Conservation (phyloP, 352 stramenopile species). For the Phytopythium kandeliae region DNA sequence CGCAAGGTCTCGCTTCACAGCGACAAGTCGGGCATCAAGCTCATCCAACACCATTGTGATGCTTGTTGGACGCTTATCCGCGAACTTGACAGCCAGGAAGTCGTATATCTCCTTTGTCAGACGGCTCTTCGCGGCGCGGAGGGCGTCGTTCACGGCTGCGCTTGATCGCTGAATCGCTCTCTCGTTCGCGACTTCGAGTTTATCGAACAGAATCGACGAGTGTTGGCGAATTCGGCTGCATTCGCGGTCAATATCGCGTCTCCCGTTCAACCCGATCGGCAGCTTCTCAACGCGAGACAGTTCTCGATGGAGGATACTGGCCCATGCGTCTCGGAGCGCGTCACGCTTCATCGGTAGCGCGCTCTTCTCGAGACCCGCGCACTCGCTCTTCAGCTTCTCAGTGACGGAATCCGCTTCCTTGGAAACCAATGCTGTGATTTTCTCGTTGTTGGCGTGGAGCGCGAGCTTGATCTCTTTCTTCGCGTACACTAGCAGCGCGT, state of each 20-base stretch:
- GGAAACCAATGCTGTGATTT: conserved; percentile 41
- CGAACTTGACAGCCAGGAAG: conserved; percentile 54
- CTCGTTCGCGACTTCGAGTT: conserved; percentile 66
- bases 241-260: conserved; percentile 41
- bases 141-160: conserved; percentile 36
- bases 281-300: conserved; percentile 44
- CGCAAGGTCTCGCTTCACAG: conserved; percentile 25
- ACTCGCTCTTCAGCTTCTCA: conserved; percentile 49
- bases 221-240: conserved; percentile 52
- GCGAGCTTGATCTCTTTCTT: conserved; percentile 69
- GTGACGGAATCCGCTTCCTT: conserved; percentile 53
- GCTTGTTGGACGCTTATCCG: conserved; percentile 37
- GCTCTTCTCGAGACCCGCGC: conserved; percentile 46
- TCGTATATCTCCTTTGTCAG: conserved; percentile 64
- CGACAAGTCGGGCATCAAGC: conserved; percentile 23
- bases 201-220: conserved; percentile 61
- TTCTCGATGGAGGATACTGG: conserved; percentile 35
- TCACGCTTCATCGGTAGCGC: conserved; percentile 53
- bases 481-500: conserved; percentile 38
- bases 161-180: conserved; percentile 62
- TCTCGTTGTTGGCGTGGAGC: conserved; percentile 64
- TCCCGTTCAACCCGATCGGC: conserved; percentile 40
- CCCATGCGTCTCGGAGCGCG: conserved; percentile 46
- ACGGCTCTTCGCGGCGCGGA: conserved; percentile 44
- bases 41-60: conserved; percentile 52